These are phyloP conservation scores for Trypanosoma avium DNA, from an alignment of 208 protist species.

Conservation along the genomic window DNA sequence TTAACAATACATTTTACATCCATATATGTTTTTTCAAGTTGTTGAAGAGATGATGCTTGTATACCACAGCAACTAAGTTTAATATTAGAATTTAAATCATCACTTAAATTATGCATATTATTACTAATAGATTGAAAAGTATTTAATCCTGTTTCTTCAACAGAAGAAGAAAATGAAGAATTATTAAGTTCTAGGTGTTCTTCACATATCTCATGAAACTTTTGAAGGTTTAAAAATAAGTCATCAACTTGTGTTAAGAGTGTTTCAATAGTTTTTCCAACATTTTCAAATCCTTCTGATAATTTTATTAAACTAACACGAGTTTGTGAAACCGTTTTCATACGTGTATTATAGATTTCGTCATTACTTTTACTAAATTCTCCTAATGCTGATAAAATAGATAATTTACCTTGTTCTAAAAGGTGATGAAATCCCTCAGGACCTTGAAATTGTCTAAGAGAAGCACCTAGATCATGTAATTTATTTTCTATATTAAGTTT, in stretches of 20 bases:
- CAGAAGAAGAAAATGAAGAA: neutral
- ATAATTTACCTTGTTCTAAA: constrained; percentile 44
- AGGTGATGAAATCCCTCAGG: constrained; percentile 38
- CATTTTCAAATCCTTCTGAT: constrained; percentile 39
- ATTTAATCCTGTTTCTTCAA: constrained; percentile 11
- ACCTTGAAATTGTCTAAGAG: constrained; percentile 50
- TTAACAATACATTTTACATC: constrained; percentile 35
- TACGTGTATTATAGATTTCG: constrained; percentile 45
- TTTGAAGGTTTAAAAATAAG: constrained; percentile 33
- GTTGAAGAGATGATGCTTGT: constrained; percentile 28
- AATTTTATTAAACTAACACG: constrained; percentile 44
- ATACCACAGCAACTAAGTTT: constrained; percentile 33
- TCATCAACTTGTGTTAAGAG: constrained; percentile 33
- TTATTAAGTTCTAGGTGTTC: constrained; percentile 19
- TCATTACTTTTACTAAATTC: constrained; percentile 61
- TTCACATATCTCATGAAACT: constrained; percentile 61
- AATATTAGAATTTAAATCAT: constrained; percentile 12
- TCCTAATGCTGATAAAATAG: constrained; percentile 50
- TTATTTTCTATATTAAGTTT: constrained; percentile 35
- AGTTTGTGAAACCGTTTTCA: constrained; percentile 36
- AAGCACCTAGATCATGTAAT: constrained; percentile 37
- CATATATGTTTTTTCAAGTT: constrained; percentile 38
- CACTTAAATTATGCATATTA: constrained; percentile 1
- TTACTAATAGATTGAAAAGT: neutral
- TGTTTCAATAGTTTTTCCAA: constrained; percentile 27